A percentile compares a stretch with the other conserved stretches of the same genome.
These are phyloP conservation scores for Stromatinia cepivora DNA, from an alignment of 2,329 filamentous ascomycete species.

Conservation along the genomic window DNA sequence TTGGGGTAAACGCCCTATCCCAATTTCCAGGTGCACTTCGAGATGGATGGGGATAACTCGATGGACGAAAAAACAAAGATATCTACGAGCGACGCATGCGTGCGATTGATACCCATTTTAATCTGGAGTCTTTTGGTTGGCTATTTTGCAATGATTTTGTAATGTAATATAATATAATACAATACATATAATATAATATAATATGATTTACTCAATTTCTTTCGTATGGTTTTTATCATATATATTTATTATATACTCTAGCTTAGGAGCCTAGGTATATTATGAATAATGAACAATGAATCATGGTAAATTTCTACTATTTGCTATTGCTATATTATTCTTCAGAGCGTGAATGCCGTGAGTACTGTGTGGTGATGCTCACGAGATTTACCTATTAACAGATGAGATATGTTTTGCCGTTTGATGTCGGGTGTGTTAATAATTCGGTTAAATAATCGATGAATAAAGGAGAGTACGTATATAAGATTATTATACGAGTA, in stretches of 20 bases:
- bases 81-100: neutral
- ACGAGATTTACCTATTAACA: too few species aligned
- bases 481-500: too few species aligned
- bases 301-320: neutral
- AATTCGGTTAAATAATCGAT: too few species aligned
- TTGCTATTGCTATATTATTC: neutral
- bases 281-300: neutral
- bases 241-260: neutral
- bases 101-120: conserved; percentile 15
- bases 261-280: neutral
- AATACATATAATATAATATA: neutral
- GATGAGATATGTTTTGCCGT: too few species aligned
- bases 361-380: neutral
- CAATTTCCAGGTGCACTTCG: neutral
- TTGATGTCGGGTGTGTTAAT: too few species aligned
- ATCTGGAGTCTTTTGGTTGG: conserved; percentile 15
- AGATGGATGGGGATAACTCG: neutral
- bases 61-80: neutral
- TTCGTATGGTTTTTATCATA: neutral
- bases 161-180: conserved; percentile 1
- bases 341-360: neutral
- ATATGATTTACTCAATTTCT: neutral
- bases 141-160: conserved; percentile 12
- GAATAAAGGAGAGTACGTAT: too few species aligned
- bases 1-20: neutral